These are phyloP conservation scores for Chlamydomonas incerta DNA, from an alignment of 139 green algal genomes.

Conservation along the genomic window DNA sequence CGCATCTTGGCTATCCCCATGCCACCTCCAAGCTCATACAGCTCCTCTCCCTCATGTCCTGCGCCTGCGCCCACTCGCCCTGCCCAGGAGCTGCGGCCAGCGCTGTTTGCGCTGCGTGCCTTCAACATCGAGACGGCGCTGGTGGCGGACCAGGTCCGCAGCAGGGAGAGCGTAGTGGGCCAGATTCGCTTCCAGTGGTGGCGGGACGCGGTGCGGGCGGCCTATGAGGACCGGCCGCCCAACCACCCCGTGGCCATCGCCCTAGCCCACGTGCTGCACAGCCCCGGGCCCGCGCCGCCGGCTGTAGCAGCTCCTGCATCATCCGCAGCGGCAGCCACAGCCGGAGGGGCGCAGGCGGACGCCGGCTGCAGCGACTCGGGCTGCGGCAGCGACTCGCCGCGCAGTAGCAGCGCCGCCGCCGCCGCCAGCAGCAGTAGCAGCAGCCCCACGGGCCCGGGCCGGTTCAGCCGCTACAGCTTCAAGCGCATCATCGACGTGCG, in stretches of 20 bases:
- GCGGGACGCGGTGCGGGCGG: constrained; percentile 73
- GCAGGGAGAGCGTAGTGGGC: constrained; percentile 31
- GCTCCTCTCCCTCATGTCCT: too few relatives aligned
- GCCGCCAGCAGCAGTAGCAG: neutral
- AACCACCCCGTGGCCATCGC: constrained; percentile 71
- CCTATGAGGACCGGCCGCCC: constrained; percentile 38
- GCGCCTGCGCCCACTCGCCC: too few relatives aligned
- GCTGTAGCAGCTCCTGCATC: neutral
- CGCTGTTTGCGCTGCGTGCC: constrained; percentile 78
- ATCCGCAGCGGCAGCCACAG: neutral
- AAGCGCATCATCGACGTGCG: constrained; percentile 74
- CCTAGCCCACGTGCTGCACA: constrained; percentile 60
- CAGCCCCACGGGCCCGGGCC: neutral
- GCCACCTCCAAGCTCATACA: too few relatives aligned
- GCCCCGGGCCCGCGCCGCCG: neutral
- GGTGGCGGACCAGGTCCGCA: constrained; percentile 61
- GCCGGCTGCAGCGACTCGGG: neutral
- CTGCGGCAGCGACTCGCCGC: neutral
- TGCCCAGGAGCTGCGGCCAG: constrained; percentile 67
- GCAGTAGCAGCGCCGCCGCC: neutral
- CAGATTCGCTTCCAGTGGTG: constrained; percentile 87
- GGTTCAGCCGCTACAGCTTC: constrained; percentile 68
- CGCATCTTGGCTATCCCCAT: too few relatives aligned
- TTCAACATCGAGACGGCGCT: constrained; percentile 83
- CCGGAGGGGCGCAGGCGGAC: neutral